A percentile compares a stretch with the other conserved stretches of the same genome.
Evolutionary conservation across 176 grass and related monocot species (phyloP).

Genomic region (Bromus sterilis): DNA sequence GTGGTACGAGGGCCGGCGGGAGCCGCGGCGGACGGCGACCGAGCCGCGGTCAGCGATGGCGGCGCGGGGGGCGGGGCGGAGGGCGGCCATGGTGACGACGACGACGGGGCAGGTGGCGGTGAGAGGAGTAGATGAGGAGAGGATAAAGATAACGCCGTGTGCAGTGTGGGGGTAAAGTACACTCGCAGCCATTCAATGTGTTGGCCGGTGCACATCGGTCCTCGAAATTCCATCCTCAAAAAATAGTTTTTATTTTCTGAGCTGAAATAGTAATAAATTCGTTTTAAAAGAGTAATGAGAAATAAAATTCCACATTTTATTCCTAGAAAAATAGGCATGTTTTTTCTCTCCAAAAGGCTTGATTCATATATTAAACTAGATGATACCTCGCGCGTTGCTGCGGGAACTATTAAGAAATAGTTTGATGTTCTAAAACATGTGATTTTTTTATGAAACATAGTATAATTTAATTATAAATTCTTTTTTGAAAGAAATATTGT

Average conservation of each 20-base stretch:
- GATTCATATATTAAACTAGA: too few relatives aligned
- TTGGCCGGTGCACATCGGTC: neutral
- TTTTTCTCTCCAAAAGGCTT: too few relatives aligned
- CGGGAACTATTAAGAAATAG: too few relatives aligned
- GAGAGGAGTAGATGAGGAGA: neutral
- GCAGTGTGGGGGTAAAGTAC: neutral
- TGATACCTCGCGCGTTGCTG: too few relatives aligned
- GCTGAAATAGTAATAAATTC: neutral
- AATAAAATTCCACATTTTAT: too few relatives aligned
- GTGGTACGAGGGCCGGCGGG: neutral
- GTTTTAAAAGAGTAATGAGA: too few relatives aligned
- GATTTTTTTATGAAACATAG: too few relatives aligned
- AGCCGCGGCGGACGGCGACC: neutral
- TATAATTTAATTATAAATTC: too few relatives aligned
- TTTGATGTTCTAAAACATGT: too few relatives aligned
- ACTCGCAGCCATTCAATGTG: neutral
- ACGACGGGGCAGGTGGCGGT: conserved; percentile 2
- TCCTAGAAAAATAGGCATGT: too few relatives aligned
- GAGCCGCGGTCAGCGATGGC: neutral
- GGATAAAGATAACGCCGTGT: conserved; percentile 1
- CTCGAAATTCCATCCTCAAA: neutral
- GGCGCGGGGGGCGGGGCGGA: conserved; percentile 1
- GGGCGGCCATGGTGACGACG: neutral
- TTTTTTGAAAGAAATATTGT: too few relatives aligned
- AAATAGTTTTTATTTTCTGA: neutral